Conservation (phyloP, 2,329 filamentous ascomycete genomes). For the Diplocarpon mali region DNA sequence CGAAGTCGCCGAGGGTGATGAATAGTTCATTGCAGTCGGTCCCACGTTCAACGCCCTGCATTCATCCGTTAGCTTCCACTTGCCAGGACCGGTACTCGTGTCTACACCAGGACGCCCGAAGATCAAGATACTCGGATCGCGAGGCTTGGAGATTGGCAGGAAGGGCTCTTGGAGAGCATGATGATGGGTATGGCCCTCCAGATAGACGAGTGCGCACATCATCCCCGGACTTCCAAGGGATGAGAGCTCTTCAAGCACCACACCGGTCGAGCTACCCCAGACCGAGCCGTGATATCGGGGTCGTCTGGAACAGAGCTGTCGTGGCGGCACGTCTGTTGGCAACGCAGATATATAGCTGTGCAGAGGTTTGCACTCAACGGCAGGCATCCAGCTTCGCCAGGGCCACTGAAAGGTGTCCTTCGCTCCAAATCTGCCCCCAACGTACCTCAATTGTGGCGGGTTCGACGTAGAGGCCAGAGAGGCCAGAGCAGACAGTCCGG, state of each 20-base stretch:
- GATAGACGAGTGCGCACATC: constrained; percentile 1
- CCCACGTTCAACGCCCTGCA: constrained; percentile 24
- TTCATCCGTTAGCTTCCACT: constrained; percentile 16
- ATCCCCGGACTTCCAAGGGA: constrained; percentile 2
- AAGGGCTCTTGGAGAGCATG: background rate
- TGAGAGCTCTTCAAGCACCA: background rate
- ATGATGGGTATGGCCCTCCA: background rate
- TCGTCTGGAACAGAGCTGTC: background rate
- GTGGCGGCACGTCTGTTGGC: background rate
- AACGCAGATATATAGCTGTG: too few species aligned
- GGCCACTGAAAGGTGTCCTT: background rate
- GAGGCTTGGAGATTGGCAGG: background rate
- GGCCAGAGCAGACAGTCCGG: constrained; percentile 48
- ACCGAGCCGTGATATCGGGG: too few species aligned
- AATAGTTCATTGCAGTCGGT: constrained; percentile 37
- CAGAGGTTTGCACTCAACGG: background rate
- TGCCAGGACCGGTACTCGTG: background rate
- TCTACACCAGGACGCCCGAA: background rate
- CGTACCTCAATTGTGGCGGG: constrained; percentile 39
- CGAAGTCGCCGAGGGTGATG: constrained; percentile 53
- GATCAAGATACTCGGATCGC: background rate
- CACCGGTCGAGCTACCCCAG: too few species aligned
- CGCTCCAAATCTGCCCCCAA: constrained; percentile 20
- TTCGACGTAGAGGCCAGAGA: constrained; percentile 40
- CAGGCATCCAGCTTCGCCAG: background rate